Evolutionary conservation across 164 flowering plant species (phyloP).

Genomic region (Aristolochia californica): DNA sequence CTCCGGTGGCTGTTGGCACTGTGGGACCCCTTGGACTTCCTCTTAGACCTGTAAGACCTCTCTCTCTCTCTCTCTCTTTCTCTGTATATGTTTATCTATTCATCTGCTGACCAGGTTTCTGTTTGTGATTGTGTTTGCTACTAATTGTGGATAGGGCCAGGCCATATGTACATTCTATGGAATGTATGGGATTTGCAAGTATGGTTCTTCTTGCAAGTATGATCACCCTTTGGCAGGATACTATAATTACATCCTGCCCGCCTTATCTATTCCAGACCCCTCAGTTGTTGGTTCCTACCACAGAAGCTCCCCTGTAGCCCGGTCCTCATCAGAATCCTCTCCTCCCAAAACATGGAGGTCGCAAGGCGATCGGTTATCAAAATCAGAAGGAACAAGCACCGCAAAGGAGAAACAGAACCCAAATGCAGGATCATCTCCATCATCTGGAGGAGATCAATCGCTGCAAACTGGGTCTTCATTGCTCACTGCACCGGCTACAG

Average conservation of each 20-base stretch:
- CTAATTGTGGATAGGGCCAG: constrained; percentile 12
- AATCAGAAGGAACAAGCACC: constrained; percentile 13
- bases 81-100: neutral
- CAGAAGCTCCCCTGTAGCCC: constrained; percentile 17
- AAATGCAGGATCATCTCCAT: constrained; percentile 5
- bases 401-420: constrained; percentile 8
- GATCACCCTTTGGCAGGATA: constrained; percentile 51
- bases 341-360: constrained; percentile 15
- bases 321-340: constrained; percentile 17
- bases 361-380: constrained; percentile 7
- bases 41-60: constrained; percentile 58
- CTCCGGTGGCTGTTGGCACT: constrained; percentile 22
- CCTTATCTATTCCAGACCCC: constrained; percentile 22
- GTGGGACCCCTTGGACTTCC: constrained; percentile 58
- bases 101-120: neutral
- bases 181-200: constrained; percentile 38
- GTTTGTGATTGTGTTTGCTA: constrained; percentile 3
- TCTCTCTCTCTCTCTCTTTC: neutral
- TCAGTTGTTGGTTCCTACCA: constrained; percentile 21
- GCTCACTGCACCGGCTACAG: constrained; percentile 6
- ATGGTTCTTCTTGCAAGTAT: constrained; percentile 62
- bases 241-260: constrained; percentile 26
- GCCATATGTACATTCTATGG: constrained; percentile 22
- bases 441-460: constrained; percentile 1
- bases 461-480: constrained; percentile 8